Evolutionary conservation across 1,284 basidiomycete species (phyloP), one percentile per base, ranked within the genome.

Genomic region (Vanrija humicola): DNA sequence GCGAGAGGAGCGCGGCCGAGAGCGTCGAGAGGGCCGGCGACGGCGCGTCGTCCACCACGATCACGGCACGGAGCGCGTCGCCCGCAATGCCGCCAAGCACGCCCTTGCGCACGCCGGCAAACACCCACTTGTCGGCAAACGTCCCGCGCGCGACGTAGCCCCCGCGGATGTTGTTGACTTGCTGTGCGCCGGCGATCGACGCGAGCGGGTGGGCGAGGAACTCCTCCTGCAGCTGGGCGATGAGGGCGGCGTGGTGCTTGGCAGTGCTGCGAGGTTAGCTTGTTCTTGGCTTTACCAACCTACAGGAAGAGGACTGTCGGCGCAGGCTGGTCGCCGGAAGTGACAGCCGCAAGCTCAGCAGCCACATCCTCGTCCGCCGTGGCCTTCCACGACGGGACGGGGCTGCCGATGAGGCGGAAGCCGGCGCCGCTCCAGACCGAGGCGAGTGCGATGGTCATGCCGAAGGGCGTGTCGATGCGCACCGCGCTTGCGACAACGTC

Each of bases 301-400:
- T 43, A 72, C 73, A 74, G 52, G 62, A 75, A 69, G 14, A 76
- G 54, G 15, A 76, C 58, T 3, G 69, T 68, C 2, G 73, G 72
- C 38, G 62, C 58, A 0, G 66, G 67, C 46, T 59, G 61, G 43
- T 48, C 51, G 12, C 52, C 56, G 1, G 50, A 49, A 5, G 10
- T 56, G 23, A 71, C 54, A 10, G 50, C 46, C 10, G 54, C 55
- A 29, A 73, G 59, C 53, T 72, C 64, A 7, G 48, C 55, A 15
- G 63, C 61, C 8, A 58, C 50, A 10, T 67, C 64, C 12, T 52
- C 58, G 16, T 50, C 53, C 38, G 50, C 56, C 1, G 28, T 28
- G 7, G 48, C 18, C 39, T 52, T 34, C 65, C 65, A 69, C 7
- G 38, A 38, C 16, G 64, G 64, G 18, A 52, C 55, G 10, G 59